Conservation (phyloP, 2,329 filamentous ascomycete genomes). For the Fusarium pilosicola region DNA sequence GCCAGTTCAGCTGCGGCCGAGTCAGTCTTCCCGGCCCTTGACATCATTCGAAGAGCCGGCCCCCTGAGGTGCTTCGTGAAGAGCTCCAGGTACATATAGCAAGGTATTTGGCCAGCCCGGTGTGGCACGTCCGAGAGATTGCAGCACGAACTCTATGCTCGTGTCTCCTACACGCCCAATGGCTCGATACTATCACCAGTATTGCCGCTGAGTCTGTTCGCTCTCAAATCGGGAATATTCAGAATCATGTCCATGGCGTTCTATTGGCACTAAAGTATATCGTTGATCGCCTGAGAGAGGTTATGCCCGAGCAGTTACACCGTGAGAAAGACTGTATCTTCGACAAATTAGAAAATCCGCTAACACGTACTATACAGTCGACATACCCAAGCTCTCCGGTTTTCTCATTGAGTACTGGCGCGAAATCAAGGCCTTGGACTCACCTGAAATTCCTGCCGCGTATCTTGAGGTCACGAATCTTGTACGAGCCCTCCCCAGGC, state of each 20-base stretch:
- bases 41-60: conserved; percentile 78
- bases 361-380: conserved; percentile 41
- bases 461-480: conserved; percentile 60
- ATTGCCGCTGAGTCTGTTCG: conserved; percentile 49
- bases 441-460: conserved; percentile 57
- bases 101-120: conserved; percentile 71
- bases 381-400: conserved; percentile 44
- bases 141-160: conserved; percentile 78
- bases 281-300: conserved; percentile 62
- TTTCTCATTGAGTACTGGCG: conserved; percentile 45
- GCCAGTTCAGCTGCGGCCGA: conserved; percentile 62
- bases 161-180: conserved; percentile 64
- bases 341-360: not conserved
- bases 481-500: conserved; percentile 48
- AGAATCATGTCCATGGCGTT: conserved; percentile 68
- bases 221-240: conserved; percentile 43
- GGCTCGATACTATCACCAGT: conserved; percentile 54
- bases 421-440: conserved; percentile 40
- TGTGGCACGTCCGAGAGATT: conserved; percentile 86
- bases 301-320: conserved; percentile 55
- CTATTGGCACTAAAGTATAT: conserved; percentile 67
- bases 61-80: conserved; percentile 67
- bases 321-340: conserved; percentile 49
- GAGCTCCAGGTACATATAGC: conserved; percentile 68
- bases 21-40: conserved; percentile 84